Base-by-base conservation (phyloP, 129 eudicot genomes). In the Oenanthe sinensis region DNA sequence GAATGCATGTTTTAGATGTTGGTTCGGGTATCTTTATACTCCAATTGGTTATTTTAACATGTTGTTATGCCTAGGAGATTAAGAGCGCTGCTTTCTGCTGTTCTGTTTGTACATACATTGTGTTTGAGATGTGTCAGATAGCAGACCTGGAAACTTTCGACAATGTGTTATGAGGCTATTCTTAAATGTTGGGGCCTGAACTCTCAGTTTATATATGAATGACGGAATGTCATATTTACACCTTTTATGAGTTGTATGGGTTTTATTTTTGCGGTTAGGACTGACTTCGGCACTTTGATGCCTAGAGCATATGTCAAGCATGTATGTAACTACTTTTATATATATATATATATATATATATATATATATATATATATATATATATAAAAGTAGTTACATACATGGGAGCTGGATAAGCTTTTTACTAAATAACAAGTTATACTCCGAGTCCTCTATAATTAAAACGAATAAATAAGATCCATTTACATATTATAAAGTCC, bases 1-100 rank as follows among this genome's bases (percentile, higher is more conserved):
- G 98, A 84, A 95, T 91, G 98, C 96, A 83, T 83, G 96, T 91
- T 79, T 79, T 95, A 77, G 98, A 95, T 84, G 90, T 95, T 86
- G 98, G 97, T 79, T 91, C 98, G 86, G 98, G 98, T 95, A 87
- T 82, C 15, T 36, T 40, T 81, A 15, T 75, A 30, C 19, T 30
- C 58, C 45, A 52, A 37, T 22, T 22, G 36, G 11, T 24, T 8
- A 8, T 4, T 39, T 48, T 12, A 8, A 1, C 13, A 30, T 63
- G 67, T 65, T 78, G 3, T 26, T 58, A 14, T 43, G 39, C 74
- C 11, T 40, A 12, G 22, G 10, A 58, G 49, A n/a, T 52, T 76
- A 45, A 39, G 10, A 14, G 68, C 22, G n/a, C n/a, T n/a, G n/a
- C n/a, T n/a, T n/a, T n/a, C n/a, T n/a, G 20, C 33, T 75, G 67